Conservation (phyloP, 805 yeast species). For the Lachancea lanzarotensis region DNA sequence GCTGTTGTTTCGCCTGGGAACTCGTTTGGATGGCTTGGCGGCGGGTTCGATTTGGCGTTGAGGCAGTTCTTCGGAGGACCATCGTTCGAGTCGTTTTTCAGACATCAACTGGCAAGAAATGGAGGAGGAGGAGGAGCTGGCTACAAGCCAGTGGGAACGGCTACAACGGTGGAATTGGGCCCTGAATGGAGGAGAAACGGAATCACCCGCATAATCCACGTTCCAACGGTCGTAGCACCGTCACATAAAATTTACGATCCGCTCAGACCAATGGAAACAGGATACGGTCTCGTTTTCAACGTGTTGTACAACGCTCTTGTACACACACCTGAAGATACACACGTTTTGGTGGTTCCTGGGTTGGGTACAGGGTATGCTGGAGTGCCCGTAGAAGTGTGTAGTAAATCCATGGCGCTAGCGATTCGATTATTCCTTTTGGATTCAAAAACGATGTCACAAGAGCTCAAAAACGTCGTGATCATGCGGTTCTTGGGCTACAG, state of each 20-base stretch:
- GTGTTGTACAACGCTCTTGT: conserved; percentile 25
- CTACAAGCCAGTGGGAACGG: conserved; percentile 25
- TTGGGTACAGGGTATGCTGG: conserved; percentile 31
- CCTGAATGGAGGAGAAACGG: conserved; percentile 9
- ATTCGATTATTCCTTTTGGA: conserved; percentile 17
- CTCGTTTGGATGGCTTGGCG: conserved; percentile 44
- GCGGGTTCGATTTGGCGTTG: conserved; percentile 43
- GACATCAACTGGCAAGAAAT: conserved; percentile 19
- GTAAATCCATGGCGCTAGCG: conserved; percentile 29
- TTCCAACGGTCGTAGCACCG: conserved; percentile 32
- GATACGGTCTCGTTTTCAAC: conserved; percentile 26
- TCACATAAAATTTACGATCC: conserved; percentile 13
- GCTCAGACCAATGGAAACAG: conserved; percentile 16
- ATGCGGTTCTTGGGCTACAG: conserved; percentile 24
- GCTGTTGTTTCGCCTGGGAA: conserved; percentile 48
- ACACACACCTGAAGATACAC: conserved; percentile 17
- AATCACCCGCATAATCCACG: conserved; percentile 24
- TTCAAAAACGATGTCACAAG: conserved; percentile 15
- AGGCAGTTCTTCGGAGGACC: conserved; percentile 23
- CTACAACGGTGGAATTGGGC: conserved; percentile 19
- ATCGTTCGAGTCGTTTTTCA: conserved; percentile 26
- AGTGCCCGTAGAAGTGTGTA: conserved; percentile 22
- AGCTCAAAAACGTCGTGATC: conserved; percentile 21
- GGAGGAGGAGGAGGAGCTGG: conserved; percentile 2
- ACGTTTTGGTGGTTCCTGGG: conserved; percentile 28